Percentiles rank a stretch among this genome's conserved stretches.
These are phyloP conservation scores for Diaporthe longicolla DNA, from an alignment of 2,329 filamentous ascomycete species.

Conservation along the genomic window DNA sequence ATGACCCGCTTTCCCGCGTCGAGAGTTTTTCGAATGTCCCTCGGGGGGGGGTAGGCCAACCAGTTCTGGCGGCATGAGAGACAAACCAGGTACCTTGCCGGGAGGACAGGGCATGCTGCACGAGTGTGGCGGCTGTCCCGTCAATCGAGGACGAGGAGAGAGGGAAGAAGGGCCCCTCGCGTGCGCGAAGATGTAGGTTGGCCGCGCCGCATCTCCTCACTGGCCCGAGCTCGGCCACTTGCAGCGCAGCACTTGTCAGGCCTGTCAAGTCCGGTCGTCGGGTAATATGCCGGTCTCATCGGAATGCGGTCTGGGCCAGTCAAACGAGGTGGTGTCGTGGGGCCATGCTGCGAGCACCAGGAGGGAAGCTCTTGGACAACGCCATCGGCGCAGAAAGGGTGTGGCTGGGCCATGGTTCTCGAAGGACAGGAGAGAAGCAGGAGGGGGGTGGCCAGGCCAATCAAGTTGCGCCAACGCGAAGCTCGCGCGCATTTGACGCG, in stretches of 20 bases:
- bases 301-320: conserved; percentile 43
- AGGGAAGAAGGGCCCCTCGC: conserved; percentile 8
- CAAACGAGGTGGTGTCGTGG: conserved; percentile 27
- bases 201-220: conserved; percentile 38
- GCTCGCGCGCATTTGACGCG: conserved; percentile 40
- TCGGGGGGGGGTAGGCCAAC: background rate
- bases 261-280: conserved; percentile 36
- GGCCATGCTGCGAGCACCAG: conserved; percentile 24
- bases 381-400: conserved; percentile 10
- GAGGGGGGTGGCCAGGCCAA: conserved; percentile 11
- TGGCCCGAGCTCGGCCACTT: conserved; percentile 39
- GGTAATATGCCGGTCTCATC: conserved; percentile 40
- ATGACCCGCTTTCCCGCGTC: conserved; percentile 39
- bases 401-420: conserved; percentile 33
- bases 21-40: conserved; percentile 31
- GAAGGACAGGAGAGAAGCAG: conserved; percentile 11
- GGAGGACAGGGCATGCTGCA: conserved; percentile 16
- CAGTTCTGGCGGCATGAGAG: conserved; percentile 22
- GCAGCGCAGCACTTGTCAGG: conserved; percentile 18
- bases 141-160: conserved; percentile 27
- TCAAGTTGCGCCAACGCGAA: conserved; percentile 33
- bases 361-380: conserved; percentile 26
- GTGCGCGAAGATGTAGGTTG: conserved; percentile 39
- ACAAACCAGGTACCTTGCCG: conserved; percentile 28
- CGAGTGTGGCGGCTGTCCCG: conserved; percentile 33